These are phyloP conservation scores for Diversispora eburnea DNA, from an alignment of 192 early-diverging fungal genomes.

Conservation along the genomic window DNA sequence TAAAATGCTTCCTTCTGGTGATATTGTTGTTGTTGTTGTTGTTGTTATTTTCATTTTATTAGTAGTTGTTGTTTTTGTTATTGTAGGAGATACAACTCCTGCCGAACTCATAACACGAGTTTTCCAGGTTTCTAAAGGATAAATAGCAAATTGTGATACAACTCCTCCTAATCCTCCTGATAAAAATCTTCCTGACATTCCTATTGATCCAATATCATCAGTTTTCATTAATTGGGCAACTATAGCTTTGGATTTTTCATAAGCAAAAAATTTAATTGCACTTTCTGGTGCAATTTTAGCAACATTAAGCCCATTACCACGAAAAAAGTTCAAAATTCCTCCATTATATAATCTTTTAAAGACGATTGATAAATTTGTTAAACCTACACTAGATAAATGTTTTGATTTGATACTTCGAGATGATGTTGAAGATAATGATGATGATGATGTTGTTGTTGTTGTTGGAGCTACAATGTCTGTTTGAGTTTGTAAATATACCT, in stretches of 20 bases:
- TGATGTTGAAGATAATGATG: too few species aligned
- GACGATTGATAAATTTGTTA: constrained; percentile 25
- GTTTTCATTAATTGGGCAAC: constrained; percentile 37
- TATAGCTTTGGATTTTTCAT: constrained; percentile 56
- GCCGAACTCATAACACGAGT: constrained; percentile 70
- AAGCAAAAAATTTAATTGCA: constrained; percentile 73
- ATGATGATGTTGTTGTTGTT: too few species aligned
- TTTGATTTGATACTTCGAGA: too few species aligned
- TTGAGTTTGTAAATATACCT: constrained; percentile 47
- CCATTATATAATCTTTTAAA: constrained; percentile 61
- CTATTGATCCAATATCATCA: constrained; percentile 37
- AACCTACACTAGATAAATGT: background rate
- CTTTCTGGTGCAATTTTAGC: constrained; percentile 76
- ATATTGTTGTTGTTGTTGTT: background rate
- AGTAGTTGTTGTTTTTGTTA: too few species aligned
- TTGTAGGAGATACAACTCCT: background rate
- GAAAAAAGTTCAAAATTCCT: constrained; percentile 64
- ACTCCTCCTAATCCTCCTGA: constrained; percentile 74
- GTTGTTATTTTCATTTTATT: too few species aligned
- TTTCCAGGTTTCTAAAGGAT: constrained; percentile 74
- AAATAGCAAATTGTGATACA: constrained; percentile 68
- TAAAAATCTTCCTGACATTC: constrained; percentile 55
- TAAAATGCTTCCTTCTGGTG: background rate
- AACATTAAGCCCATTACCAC: constrained; percentile 75
- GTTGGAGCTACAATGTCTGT: background rate